Base-by-base conservation (phyloP, 345 rosid genomes). In the Rhizophora mangle region DNA sequence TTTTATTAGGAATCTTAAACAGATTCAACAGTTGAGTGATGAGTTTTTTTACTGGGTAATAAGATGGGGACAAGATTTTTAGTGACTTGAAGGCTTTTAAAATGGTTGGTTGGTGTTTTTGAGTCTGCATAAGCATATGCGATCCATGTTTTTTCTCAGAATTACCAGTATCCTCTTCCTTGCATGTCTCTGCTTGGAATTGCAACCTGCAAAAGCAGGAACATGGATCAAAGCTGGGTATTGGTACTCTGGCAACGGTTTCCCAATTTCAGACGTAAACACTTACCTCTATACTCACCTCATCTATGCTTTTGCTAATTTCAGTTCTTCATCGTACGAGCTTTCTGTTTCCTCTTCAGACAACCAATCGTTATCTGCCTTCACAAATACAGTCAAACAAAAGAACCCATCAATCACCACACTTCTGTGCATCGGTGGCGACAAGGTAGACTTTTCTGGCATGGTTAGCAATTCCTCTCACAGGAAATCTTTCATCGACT, bases 401-500 rank as follows among this genome's bases (percentile, higher is more conserved):
- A 69, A 60, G 57, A 72, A 76, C 60, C 83, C 80, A 19, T 66
- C 74, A 22, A 29, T 80, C 72, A 57, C 22, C 1, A 72, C 75
- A 5, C 77, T 80, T 31, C 54, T 76, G 6, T 75, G 74, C n/a
- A 73, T 76, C 5, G 66, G 74, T 0, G 70, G 75, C 21, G 20
- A 3, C n/a, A 29, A 19, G 5, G 24, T 68, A 6, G 32, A 51
- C 29, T 63, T 69, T 26, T 69, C 68, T 37, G 21, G 67, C 19
- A 39, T 74, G 79, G 63, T 74, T 8, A 52, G 70, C 15, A 36
- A 70, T 1, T 70, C 80, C 36, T 63, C 68, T 24, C 46, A 31
- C 51, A 59, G 82, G 57, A 70, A 64, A 21, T 56, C 70, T 19
- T 76, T 79, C 62, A 68, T 82, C 13, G 68, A 79, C 7, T 76